phyloP scores from a whole-genome alignment of 2,329 filamentous ascomycete species.

The Penicillium hesseltinei region DNA sequence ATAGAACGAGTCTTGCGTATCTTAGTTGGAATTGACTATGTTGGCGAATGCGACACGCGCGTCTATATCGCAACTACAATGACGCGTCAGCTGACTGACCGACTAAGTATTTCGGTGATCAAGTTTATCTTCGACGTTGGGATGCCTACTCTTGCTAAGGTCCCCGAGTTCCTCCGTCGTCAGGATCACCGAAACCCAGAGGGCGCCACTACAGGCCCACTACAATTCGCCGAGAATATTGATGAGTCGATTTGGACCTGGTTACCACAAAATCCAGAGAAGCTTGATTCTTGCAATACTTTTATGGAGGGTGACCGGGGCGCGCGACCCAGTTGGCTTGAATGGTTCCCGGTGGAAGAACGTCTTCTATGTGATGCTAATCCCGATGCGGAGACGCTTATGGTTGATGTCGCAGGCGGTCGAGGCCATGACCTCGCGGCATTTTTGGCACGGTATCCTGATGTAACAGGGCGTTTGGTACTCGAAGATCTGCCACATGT shows the following conservation, averaged over 20 bases:
- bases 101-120: neutral
- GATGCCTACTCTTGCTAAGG: neutral
- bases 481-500: conserved; percentile 16
- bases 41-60: neutral
- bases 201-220: conserved; percentile 11
- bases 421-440: conserved; percentile 12
- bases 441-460: conserved; percentile 8
- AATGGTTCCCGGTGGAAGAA: conserved; percentile 26
- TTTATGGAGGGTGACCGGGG: conserved; percentile 24
- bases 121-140: neutral
- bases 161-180: conserved; percentile 2
- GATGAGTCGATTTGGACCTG: conserved; percentile 16
- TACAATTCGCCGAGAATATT: conserved; percentile 22
- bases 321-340: conserved; percentile 17
- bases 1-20: neutral
- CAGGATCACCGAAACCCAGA: conserved; percentile 10
- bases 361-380: conserved; percentile 17
- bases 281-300: conserved; percentile 19
- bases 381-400: conserved; percentile 7
- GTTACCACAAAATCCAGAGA: conserved; percentile 10
- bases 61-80: neutral
- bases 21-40: neutral
- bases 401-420: conserved; percentile 24
- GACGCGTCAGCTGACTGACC: neutral
- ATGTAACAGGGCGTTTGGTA: conserved; percentile 10